A percentile compares a stretch with the other conserved stretches of the same genome.
phyloP scores from a whole-genome alignment of 108 stramenopile genomes.

The Thalassiosira profunda region DNA sequence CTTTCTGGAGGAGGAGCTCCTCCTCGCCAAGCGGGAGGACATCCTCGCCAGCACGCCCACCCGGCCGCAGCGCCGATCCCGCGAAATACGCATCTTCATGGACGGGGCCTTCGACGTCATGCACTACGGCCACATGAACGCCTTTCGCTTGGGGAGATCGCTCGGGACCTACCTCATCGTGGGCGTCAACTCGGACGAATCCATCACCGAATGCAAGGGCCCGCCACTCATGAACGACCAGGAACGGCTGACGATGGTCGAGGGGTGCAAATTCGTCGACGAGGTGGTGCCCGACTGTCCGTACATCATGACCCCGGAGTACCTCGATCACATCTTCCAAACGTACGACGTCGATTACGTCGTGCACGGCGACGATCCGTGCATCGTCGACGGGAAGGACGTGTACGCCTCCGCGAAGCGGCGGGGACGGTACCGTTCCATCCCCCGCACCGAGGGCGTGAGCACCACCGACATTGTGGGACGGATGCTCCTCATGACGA shows the following conservation, averaged over 20 bases:
- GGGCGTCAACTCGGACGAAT: conserved; percentile 97
- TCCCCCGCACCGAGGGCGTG: conserved; percentile 99
- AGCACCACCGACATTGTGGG: conserved; percentile 99
- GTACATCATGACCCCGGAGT: conserved; percentile 97
- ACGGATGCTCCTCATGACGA: conserved; percentile 95
- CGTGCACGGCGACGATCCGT: conserved; percentile 99
- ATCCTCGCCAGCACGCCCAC: conserved; percentile 20
- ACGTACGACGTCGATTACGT: conserved; percentile 94
- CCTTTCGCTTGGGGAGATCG: conserved; percentile 95
- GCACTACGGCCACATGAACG: conserved; percentile 99
- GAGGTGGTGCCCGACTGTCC: conserved; percentile 96
- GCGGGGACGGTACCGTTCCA: conserved; percentile 80
- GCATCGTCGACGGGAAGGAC: conserved; percentile 95
- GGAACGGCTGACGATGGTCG: conserved; percentile 93
- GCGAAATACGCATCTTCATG: conserved; percentile 94
- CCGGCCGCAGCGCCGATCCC: conserved; percentile 7
- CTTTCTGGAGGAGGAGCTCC: conserved; percentile 68
- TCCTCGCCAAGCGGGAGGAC: conserved; percentile 36
- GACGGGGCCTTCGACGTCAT: conserved; percentile 99
- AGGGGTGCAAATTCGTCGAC: conserved; percentile 98
- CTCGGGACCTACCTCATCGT: conserved; percentile 97
- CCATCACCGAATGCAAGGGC: conserved; percentile 95
- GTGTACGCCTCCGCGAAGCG: conserved; percentile 88
- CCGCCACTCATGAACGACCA: conserved; percentile 96
- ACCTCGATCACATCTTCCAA: conserved; percentile 91